A percentile compares a stretch with the other conserved stretches of the same genome.
Conservation (phyloP, 2,329 filamentous ascomycete species). For the Penicillium sp. region DNA sequence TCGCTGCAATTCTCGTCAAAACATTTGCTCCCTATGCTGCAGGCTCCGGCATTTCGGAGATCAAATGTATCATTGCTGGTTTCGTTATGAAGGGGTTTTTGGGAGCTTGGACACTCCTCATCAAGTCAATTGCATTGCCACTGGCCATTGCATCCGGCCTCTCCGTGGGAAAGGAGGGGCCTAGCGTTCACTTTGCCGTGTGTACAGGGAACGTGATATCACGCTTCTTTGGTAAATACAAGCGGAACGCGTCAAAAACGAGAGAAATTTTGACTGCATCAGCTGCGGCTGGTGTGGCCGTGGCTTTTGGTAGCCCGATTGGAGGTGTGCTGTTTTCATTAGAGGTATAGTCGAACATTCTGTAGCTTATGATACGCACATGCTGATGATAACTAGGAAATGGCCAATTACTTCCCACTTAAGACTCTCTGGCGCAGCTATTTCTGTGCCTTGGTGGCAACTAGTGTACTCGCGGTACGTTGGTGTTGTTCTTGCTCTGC, state of each 20-base stretch:
- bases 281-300: slow-evolving; percentile 91
- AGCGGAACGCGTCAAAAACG: slow-evolving; percentile 88
- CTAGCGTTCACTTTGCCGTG: slow-evolving; percentile 98
- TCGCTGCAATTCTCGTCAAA: slow-evolving; percentile 83
- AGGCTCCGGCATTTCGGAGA: slow-evolving; percentile 95
- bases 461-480: slow-evolving; percentile 78
- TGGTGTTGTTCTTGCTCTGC: neutral
- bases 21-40: slow-evolving; percentile 94
- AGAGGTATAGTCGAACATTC: slow-evolving; percentile 59
- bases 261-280: slow-evolving; percentile 93
- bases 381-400: slow-evolving; percentile 64
- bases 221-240: slow-evolving; percentile 89
- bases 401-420: slow-evolving; percentile 93
- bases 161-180: slow-evolving; percentile 95
- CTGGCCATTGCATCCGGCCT: slow-evolving; percentile 92
- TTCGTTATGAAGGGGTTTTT: slow-evolving; percentile 99
- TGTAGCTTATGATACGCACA: neutral
- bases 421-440: slow-evolving; percentile 99
- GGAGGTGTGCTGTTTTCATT: slow-evolving; percentile 95
- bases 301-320: slow-evolving; percentile 96
- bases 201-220: slow-evolving; percentile 98
- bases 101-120: slow-evolving; percentile 85
- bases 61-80: slow-evolving; percentile 98
- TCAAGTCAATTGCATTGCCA: slow-evolving; percentile 91
- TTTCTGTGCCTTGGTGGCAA: slow-evolving; percentile 95